These are phyloP conservation scores for Carex littledalei DNA, from an alignment of 176 grass and related monocot genomes.

Conservation along the genomic window DNA sequence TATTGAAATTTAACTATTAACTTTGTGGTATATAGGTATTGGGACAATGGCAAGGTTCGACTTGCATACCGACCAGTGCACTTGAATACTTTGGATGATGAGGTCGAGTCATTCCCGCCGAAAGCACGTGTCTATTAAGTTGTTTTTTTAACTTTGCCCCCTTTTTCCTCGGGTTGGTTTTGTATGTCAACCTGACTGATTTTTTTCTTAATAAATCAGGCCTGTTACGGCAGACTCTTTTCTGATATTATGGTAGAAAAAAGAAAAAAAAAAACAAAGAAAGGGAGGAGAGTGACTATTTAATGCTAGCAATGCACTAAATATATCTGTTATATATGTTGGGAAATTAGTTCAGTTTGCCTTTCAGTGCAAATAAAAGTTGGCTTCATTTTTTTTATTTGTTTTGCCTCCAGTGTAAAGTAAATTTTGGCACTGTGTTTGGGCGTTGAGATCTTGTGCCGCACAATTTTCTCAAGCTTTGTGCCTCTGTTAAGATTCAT, in stretches of 20 bases:
- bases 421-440: neutral
- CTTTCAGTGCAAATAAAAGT: conserved; percentile 23
- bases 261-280: neutral
- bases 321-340: neutral
- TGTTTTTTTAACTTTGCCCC: neutral
- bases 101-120: conserved; percentile 74
- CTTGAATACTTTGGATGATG: conserved; percentile 76
- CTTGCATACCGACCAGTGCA: conserved; percentile 79
- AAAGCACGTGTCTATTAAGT: conserved; percentile 75
- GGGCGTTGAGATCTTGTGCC: too few relatives aligned
- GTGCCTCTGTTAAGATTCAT: too few relatives aligned
- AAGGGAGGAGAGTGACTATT: neutral
- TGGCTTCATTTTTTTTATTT: neutral
- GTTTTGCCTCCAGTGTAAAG: neutral
- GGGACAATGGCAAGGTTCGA: conserved; percentile 73
- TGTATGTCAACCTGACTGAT: conserved; percentile 7
- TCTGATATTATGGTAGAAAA: conserved; percentile 1
- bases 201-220: conserved; percentile 12
- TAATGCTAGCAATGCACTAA: neutral
- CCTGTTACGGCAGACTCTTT: conserved; percentile 4
- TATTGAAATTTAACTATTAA: neutral
- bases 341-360: neutral
- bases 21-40: conserved; percentile 41
- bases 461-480: too few relatives aligned
- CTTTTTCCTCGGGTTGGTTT: conserved; percentile 1